A percentile compares a stretch with the other conserved stretches of the same genome.
These are phyloP conservation scores for Aethionema arabicum DNA, from an alignment of 345 rosid species.

Conservation along the genomic window DNA sequence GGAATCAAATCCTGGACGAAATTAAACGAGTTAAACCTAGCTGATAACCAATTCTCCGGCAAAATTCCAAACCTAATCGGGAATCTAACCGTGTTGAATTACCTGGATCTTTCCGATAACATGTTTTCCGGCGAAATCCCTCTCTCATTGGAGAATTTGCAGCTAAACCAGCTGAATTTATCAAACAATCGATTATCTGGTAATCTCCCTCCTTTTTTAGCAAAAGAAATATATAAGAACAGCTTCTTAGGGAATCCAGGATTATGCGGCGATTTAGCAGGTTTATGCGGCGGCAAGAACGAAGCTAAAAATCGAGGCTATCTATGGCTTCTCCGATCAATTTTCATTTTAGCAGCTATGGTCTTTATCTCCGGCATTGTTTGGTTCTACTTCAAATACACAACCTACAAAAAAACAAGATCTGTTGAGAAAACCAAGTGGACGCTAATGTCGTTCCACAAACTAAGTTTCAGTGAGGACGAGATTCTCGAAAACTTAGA, in stretches of 20 bases:
- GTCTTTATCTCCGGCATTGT: constrained; percentile 65
- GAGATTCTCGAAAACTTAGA: constrained; percentile 86
- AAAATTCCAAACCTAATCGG: constrained; percentile 67
- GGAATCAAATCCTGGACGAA: constrained; percentile 67
- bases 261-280: constrained; percentile 67
- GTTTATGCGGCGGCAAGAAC: constrained; percentile 53
- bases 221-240: constrained; percentile 55
- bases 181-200: constrained; percentile 73
- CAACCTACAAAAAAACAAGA: constrained; percentile 58
- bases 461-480: constrained; percentile 79
- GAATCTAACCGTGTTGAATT: constrained; percentile 68
- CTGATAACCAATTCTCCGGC: constrained; percentile 58
- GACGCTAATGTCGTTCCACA: constrained; percentile 96
- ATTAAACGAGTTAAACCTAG: constrained; percentile 80
- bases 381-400: constrained; percentile 87
- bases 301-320: constrained; percentile 58
- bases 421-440: constrained; percentile 79
- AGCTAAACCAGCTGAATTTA: constrained; percentile 85
- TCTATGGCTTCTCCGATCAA: constrained; percentile 67
- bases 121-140: constrained; percentile 70
- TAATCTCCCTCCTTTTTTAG: constrained; percentile 63
- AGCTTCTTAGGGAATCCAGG: constrained; percentile 86
- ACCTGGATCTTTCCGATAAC: constrained; percentile 84
- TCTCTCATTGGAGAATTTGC: constrained; percentile 63
- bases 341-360: constrained; percentile 65